Evolutionary conservation across 1,139 yeast genomes (phyloP), one percentile per base, ranked within the genome.

Genomic region (Yamadazyma atlantica): DNA sequence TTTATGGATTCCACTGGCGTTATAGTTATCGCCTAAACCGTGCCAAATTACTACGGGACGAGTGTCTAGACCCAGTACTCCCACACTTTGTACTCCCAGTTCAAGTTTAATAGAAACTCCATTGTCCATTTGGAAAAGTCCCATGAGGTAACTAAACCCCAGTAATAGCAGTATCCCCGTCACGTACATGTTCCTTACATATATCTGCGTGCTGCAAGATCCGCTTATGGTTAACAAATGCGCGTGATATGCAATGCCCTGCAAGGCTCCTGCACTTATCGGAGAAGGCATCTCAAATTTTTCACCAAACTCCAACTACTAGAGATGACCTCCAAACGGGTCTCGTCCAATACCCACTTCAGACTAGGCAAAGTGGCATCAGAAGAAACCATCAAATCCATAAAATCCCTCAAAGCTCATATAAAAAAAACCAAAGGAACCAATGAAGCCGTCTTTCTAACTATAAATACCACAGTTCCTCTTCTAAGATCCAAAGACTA

Each of bases 21-120:
- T 76, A 53, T 80, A 85, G 14, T 76, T 69, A 55, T 86, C 95
- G 0, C 95, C 94, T 51, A 86, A 69, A 0, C 95, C 95, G 51
- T 86, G 95, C 95, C 95, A 86, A 30, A 86, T 53, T 2, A 86
- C 87, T 3, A 85, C 73, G 0, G 90, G 89, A 33, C 57, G n/a
- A n/a, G n/a, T n/a, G n/a, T n/a, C n/a, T n/a, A n/a, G n/a, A n/a
- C n/a, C n/a, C n/a, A n/a, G n/a, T n/a, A n/a, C n/a, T n/a, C n/a
- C n/a, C n/a, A n/a, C n/a, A n/a, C n/a, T n/a, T n/a, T n/a, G n/a
- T n/a, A n/a, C n/a, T n/a, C n/a, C n/a, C n/a, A n/a, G n/a, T n/a
- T n/a, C n/a, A n/a, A n/a, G n/a, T n/a, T n/a, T n/a, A n/a, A n/a
- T n/a, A n/a, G n/a, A n/a, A n/a, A n/a, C n/a, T n/a, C n/a, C n/a